phyloP scores from a whole-genome alignment of 164 flowering plant species.

The Aristolochia fimbriata region DNA sequence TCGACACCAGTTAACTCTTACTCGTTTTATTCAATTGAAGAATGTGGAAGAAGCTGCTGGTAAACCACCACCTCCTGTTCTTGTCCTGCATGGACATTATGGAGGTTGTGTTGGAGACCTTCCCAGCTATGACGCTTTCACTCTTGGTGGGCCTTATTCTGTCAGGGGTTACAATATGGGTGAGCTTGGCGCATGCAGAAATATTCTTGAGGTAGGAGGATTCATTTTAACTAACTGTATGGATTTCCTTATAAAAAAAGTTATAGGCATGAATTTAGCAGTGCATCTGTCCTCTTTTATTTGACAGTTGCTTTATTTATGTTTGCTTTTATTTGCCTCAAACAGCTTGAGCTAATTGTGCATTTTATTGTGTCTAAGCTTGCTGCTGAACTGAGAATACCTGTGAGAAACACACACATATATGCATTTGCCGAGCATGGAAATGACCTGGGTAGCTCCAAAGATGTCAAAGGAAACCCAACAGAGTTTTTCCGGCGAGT shows the following conservation, averaged over 20 bases:
- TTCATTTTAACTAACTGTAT: no score
- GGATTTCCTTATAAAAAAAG: no score
- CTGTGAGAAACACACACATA: constrained; percentile 72
- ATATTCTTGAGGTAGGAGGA: constrained; percentile 75
- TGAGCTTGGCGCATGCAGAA: constrained; percentile 94
- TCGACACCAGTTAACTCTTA: constrained; percentile 84
- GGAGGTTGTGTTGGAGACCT: constrained; percentile 99
- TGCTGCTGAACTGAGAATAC: constrained; percentile 84
- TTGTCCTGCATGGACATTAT: constrained; percentile 93
- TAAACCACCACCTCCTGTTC: constrained; percentile 89
- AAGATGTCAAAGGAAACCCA: constrained; percentile 95
- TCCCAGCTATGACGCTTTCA: constrained; percentile 96
- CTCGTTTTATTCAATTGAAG: constrained; percentile 75
- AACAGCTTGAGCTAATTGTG: background rate
- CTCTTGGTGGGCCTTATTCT: constrained; percentile 97
- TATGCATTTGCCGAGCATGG: constrained; percentile 97
- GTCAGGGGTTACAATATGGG: constrained; percentile 99
- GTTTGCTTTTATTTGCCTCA: no score
- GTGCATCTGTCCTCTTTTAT: background rate
- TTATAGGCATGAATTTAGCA: no score
- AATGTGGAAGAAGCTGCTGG: constrained; percentile 89
- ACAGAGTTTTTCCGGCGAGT: constrained; percentile 85
- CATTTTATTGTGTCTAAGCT: constrained; percentile 32
- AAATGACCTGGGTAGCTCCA: constrained; percentile 93
- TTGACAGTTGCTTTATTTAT: background rate